Base-by-base conservation (phyloP, 2,329 filamentous ascomycete species). In the Tothia fuscella region DNA sequence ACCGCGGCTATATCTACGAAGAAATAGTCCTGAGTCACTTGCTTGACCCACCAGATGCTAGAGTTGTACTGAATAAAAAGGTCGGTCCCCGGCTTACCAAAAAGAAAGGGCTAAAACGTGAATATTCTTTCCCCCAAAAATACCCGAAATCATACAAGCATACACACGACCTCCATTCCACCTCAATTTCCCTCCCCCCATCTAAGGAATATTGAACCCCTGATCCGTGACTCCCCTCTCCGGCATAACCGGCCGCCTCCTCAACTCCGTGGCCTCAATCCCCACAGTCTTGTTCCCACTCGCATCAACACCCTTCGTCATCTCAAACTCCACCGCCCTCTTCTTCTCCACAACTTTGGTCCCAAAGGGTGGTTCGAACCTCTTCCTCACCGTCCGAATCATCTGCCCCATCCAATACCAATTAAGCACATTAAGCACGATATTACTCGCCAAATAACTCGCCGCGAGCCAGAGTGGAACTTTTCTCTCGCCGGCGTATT, bases 361-460 rank as follows among this genome's bases (percentile, higher is more conserved):
- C 30, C 66, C 66, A 13, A 63, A 56, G 5, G 67, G 80, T 60
- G 68, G 67, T 46, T 76, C 71, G 55, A 91, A 91, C 20, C 84
- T 71, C 65, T 83, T 87, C 46, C 78, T 70, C 10, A 91, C 76
- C 6, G 84, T 82, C 46, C 76, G 70, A 47, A 93, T 78, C 85
- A 93, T 93, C 71, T 85, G 86, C 54, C 76, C 69, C 57, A 89
- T 91, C 85, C 85, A 93, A 62, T 80, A 83, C 53, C 83, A 78
- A 62, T 93, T 93, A 40, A 93, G 65, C 10, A 72, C 68, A 54
- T 87, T 89, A 20, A 93, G 70, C 0, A 74, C 72, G 16, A 84
- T 41, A 57, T 91, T 91, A 54, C 75, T 78, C 7, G 68, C 68
- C 5, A 87, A 60, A 54, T 91, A 91, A 21, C 75, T 64, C 12